Conservation (phyloP, 1,284 basidiomycete species). For the Sporisorium reilianum region DNA sequence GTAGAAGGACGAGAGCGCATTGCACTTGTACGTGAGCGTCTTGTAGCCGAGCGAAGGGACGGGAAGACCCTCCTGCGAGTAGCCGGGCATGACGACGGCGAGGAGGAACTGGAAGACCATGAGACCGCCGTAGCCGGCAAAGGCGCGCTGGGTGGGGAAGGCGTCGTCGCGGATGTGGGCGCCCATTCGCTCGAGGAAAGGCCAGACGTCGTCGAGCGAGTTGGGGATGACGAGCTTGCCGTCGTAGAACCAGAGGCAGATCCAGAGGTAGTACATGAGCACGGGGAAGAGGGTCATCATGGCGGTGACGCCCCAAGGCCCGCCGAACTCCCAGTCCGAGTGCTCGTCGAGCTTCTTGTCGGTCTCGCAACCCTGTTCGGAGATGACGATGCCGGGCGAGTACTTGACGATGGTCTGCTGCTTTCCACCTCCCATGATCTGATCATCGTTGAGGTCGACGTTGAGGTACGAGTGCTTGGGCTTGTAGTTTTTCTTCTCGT, state of each 20-base stretch:
- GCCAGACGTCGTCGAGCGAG: constrained; percentile 79
- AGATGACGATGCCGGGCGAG: constrained; percentile 67
- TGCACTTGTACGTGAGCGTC: constrained; percentile 93
- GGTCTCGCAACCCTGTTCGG: constrained; percentile 61
- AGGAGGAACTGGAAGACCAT: constrained; percentile 90
- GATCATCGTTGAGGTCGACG: constrained; percentile 63
- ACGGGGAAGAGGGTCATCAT: constrained; percentile 96
- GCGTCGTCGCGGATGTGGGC: constrained; percentile 88
- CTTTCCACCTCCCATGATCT: constrained; percentile 67
- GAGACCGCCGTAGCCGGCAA: constrained; percentile 80
- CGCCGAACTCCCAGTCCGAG: constrained; percentile 83
- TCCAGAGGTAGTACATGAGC: constrained; percentile 98
- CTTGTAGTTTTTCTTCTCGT: constrained; percentile 41
- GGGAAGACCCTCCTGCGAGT: constrained; percentile 80
- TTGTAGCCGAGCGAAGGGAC: constrained; percentile 76
- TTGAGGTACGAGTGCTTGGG: constrained; percentile 60
- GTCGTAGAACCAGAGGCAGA: constrained; percentile 95
- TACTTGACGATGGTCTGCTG: constrained; percentile 60
- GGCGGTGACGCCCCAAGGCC: constrained; percentile 86
- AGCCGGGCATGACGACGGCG: constrained; percentile 90
- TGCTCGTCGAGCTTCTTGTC: constrained; percentile 68
- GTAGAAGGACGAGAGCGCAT: constrained; percentile 87
- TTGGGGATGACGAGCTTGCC: constrained; percentile 83
- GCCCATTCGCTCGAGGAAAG: constrained; percentile 87
- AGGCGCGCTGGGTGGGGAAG: constrained; percentile 85